Conservation (phyloP, 495 filamentous ascomycete genomes). For the Delitschia confertaspora region DNA sequence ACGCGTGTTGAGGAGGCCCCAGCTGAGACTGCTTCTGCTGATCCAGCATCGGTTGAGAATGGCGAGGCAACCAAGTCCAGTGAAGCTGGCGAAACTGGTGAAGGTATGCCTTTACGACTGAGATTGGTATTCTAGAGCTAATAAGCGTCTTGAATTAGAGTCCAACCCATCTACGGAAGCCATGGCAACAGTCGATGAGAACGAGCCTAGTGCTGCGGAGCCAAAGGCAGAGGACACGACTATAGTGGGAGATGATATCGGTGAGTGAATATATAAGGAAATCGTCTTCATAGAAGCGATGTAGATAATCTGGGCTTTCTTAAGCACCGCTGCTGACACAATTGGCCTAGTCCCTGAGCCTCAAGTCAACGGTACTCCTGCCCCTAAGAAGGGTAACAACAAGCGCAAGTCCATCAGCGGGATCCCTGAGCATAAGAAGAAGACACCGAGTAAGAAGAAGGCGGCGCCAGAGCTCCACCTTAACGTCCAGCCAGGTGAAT, state of each 20-base stretch:
- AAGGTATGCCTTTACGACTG: constrained; percentile 14
- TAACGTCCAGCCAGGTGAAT: constrained; percentile 74
- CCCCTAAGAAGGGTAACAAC: constrained; percentile 38
- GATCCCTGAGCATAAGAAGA: constrained; percentile 66
- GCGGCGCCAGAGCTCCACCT: constrained; percentile 64
- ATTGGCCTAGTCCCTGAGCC: not conserved
- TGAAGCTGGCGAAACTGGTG: constrained; percentile 5
- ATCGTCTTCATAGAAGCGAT: not conserved
- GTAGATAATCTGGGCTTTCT: not conserved
- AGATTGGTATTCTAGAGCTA: not conserved
- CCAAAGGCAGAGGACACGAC: constrained; percentile 7
- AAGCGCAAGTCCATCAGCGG: constrained; percentile 59
- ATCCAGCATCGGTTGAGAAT: constrained; percentile 4
- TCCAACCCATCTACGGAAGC: not conserved
- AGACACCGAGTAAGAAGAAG: constrained; percentile 68
- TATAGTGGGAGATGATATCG: not conserved
- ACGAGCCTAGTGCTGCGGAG: constrained; percentile 1
- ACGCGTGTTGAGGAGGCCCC: constrained; percentile 16
- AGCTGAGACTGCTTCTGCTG: constrained; percentile 2
- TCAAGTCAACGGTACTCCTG: constrained; percentile 28
- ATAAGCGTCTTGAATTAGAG: not conserved
- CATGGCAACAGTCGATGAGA: constrained; percentile 10
- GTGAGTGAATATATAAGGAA: constrained; percentile 7
- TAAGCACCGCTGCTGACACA: not conserved
- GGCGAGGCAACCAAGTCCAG: constrained; percentile 11